Base-by-base conservation (phyloP, 805 yeast genomes). In the Metschnikowia reukaufii region DNA sequence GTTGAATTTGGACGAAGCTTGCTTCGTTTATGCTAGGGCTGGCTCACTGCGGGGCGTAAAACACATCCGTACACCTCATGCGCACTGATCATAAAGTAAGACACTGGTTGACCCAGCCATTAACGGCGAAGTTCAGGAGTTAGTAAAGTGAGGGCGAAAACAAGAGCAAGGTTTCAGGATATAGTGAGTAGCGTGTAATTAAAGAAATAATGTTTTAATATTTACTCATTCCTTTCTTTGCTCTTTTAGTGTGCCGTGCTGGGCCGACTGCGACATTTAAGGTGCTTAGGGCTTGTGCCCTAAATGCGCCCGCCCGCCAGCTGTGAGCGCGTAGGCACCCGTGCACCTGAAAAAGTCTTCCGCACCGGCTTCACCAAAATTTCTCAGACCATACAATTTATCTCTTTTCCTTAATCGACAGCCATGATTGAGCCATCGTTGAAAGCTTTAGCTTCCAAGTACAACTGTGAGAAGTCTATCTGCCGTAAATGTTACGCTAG, bases 401-500 rank as follows among this genome's bases (percentile, higher is more conserved):
- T 32, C 42, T 45, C 47, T 48, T 43, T 55, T 44, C 50, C 36
- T 37, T 16, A 38, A 36, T 44, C 58, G 51, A 42, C 56, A 54
- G 58, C 57, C 44, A 90, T 94, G 81, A 94, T 94, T 76, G 99
- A 94, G 84, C 99, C 99, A 82, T 90, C 97, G 69, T 86, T 94
- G 71, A 94, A 92, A 83, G 97, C 92, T 68, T 84, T 94, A 72
- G 99, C 99, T 77, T 88, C 97, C 74, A 94, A 94, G 82, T 94
- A 87, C 92, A 94, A 94, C 96, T 94, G 98, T 84, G 99, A 94
- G 63, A 94, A 94, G 82, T 76, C 96, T 62, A 92, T 94, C 76
- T 94, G 99, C 86, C 95, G 99, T 81, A 88, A 91, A 77, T 94
- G 99, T 84, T 94, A 94, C 86, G 97, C 99, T 69, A 94, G 99